Evolutionary conservation across 2,329 filamentous ascomycete species (phyloP).

Genomic region (Colletotrichum liaoningense): DNA sequence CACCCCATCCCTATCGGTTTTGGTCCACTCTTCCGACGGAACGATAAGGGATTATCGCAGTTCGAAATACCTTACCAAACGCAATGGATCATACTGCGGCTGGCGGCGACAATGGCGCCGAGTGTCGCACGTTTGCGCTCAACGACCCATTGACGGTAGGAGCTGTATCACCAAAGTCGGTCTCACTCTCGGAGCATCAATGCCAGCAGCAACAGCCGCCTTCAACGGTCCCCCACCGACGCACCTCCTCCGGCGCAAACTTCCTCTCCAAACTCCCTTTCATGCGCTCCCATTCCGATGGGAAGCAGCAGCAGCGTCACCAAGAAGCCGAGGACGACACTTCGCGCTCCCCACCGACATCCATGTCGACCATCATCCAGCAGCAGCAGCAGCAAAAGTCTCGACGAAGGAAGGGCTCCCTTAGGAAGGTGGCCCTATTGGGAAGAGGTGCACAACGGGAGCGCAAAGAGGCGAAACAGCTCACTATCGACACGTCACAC

Average conservation of each 20-base stretch:
- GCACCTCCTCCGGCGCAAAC: slow-evolving; percentile 69
- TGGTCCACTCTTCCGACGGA: slow-evolving; percentile 10
- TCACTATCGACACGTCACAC: slow-evolving; percentile 55
- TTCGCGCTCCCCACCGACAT: slow-evolving; percentile 38
- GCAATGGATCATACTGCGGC: slow-evolving; percentile 14
- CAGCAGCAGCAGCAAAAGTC: slow-evolving; percentile 59
- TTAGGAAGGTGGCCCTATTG: slow-evolving; percentile 87
- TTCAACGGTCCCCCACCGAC: slow-evolving; percentile 40
- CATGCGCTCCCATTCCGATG: slow-evolving; percentile 60
- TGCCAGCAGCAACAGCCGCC: neutral
- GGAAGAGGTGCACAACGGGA: slow-evolving; percentile 77
- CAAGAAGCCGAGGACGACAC: slow-evolving; percentile 48
- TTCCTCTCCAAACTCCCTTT: slow-evolving; percentile 79
- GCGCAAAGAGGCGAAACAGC: slow-evolving; percentile 62
- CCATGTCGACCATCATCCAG: slow-evolving; percentile 48
- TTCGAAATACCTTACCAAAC: neutral
- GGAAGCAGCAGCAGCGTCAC: slow-evolving; percentile 37
- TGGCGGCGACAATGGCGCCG: neutral
- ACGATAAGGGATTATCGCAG: slow-evolving; percentile 29
- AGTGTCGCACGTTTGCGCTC: neutral
- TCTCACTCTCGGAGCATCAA: neutral
- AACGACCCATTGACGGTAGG: neutral
- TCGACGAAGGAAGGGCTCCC: slow-evolving; percentile 82
- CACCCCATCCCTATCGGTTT: slow-evolving; percentile 13
- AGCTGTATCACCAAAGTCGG: neutral